A percentile compares a stretch with the other conserved stretches of the same genome.
These are phyloP conservation scores for Tricholoma hemisulphureum DNA, from an alignment of 768 basidiomycete species.

Conservation along the genomic window DNA sequence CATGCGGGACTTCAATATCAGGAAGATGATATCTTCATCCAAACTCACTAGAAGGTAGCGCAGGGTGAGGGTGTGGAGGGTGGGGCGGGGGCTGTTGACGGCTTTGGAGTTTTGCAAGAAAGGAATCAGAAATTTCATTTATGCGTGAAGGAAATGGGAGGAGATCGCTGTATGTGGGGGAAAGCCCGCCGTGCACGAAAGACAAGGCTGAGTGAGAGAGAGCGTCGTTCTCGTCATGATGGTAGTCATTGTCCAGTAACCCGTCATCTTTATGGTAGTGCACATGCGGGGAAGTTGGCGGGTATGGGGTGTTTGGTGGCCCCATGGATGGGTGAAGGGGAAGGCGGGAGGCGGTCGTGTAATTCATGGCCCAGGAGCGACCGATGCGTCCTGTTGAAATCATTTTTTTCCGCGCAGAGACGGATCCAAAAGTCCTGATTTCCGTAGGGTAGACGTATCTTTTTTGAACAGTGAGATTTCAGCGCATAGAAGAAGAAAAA, in stretches of 20 bases:
- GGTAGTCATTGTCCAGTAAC: slow-evolving; percentile 16
- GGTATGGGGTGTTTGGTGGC: slow-evolving; percentile 62
- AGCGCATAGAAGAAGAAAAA: neutral
- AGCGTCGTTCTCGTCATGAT: slow-evolving; percentile 38
- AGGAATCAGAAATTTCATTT: slow-evolving; percentile 67
- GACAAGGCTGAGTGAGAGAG: slow-evolving; percentile 81
- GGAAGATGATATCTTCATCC: neutral
- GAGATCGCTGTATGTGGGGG: slow-evolving; percentile 70
- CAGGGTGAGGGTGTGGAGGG: slow-evolving; percentile 74
- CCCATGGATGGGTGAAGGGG: slow-evolving; percentile 75
- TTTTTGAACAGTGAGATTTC: neutral
- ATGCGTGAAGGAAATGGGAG: slow-evolving; percentile 82
- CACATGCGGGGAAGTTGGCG: slow-evolving; percentile 31
- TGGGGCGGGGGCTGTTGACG: slow-evolving; percentile 72
- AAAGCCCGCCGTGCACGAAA: slow-evolving; percentile 92
- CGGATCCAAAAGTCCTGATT: slow-evolving; percentile 76
- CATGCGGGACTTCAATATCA: slow-evolving; percentile 20
- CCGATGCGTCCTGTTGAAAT: slow-evolving; percentile 77
- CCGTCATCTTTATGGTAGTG: slow-evolving; percentile 18
- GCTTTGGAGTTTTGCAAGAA: slow-evolving; percentile 69
- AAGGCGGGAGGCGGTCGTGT: slow-evolving; percentile 76
- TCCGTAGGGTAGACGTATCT: slow-evolving; percentile 87
- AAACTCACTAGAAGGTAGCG: slow-evolving; percentile 54
- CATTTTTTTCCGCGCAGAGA: slow-evolving; percentile 68
- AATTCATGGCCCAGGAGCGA: slow-evolving; percentile 81